Evolutionary conservation across 257 asterid genomes (phyloP).

Genomic region (Gentiana dahurica): DNA sequence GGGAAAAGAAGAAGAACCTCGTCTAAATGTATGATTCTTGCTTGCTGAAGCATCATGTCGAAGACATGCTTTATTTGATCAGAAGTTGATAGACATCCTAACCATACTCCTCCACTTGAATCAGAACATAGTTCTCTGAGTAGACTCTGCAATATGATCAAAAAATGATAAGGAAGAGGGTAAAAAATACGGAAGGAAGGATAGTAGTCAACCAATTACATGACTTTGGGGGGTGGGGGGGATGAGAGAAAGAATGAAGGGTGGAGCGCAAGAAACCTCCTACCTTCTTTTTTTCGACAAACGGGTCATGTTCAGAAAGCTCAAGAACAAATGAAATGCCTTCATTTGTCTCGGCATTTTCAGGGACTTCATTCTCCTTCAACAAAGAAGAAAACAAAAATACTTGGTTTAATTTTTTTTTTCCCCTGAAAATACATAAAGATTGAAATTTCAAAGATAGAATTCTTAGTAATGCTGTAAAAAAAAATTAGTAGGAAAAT

Average conservation of each 20-base stretch:
- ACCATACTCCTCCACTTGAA: conserved; percentile 16
- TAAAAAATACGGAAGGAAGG: background rate
- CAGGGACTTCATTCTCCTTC: conserved; percentile 24
- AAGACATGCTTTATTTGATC: conserved; percentile 32
- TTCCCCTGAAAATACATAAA: background rate
- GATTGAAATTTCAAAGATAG: background rate
- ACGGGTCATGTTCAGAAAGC: conserved; percentile 50
- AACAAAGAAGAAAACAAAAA: conserved; percentile 3
- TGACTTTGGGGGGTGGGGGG: background rate
- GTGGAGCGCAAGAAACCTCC: background rate
- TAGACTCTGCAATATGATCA: conserved; percentile 36
- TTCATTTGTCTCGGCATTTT: conserved; percentile 20
- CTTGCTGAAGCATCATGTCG: conserved; percentile 37
- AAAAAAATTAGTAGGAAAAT: too few relatives aligned
- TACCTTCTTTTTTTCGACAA: conserved; percentile 59
- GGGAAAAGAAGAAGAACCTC: conserved; percentile 36
- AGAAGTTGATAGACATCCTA: conserved; percentile 32
- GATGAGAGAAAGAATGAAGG: background rate
- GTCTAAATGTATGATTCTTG: conserved; percentile 49
- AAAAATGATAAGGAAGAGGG: background rate
- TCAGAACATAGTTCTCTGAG: conserved; percentile 31
- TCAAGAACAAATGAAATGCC: conserved; percentile 39
- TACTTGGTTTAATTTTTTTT: background rate
- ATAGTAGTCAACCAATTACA: background rate
- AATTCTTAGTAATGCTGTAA: background rate